phyloP scores from a whole-genome alignment of 2,329 filamentous ascomycete species.

The Phialemonium atrogriseum region DNA sequence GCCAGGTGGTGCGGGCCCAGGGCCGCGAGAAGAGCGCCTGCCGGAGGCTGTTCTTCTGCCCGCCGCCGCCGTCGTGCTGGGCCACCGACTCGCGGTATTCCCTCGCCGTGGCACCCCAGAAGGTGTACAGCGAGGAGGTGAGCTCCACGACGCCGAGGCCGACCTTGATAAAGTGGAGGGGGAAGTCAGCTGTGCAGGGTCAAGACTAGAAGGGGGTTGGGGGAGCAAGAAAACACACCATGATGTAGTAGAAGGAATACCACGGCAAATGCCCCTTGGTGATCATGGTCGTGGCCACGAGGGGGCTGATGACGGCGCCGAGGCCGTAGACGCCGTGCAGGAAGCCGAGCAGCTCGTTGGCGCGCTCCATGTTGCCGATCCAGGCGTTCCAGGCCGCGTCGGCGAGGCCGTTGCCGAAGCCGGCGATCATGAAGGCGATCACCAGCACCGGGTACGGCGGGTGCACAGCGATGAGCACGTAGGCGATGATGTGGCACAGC shows the following conservation, averaged over 20 bases:
- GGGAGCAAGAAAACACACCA: no score
- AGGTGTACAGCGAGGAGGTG: slow-evolving; percentile 40
- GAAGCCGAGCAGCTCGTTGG: slow-evolving; percentile 67
- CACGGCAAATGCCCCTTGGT: slow-evolving; percentile 53
- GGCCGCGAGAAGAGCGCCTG: no score
- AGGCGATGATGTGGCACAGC: slow-evolving; percentile 53
- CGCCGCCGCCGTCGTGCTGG: slow-evolving; percentile 18
- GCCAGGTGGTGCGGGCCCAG: slow-evolving; percentile 56
- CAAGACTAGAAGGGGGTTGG: no score
- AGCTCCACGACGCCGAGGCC: slow-evolving; percentile 49
- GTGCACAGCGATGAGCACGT: slow-evolving; percentile 56
- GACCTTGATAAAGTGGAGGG: slow-evolving; percentile 70
- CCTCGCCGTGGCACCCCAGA: slow-evolving; percentile 54
- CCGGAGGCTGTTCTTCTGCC: slow-evolving; percentile 37
- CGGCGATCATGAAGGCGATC: slow-evolving; percentile 55
- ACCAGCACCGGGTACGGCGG: slow-evolving; percentile 62
- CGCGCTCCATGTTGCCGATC: slow-evolving; percentile 61
- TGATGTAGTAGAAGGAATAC: slow-evolving; percentile 38
- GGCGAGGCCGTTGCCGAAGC: slow-evolving; percentile 63
- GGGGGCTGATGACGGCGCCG: slow-evolving; percentile 59
- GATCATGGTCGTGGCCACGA: slow-evolving; percentile 67
- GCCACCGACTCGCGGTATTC: slow-evolving; percentile 45
- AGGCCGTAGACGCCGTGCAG: slow-evolving; percentile 66
- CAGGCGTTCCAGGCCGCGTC: slow-evolving; percentile 53
- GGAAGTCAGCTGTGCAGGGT: no score